Conservation (phyloP, 768 basidiomycete genomes). For the Suillus clintonianus region DNA sequence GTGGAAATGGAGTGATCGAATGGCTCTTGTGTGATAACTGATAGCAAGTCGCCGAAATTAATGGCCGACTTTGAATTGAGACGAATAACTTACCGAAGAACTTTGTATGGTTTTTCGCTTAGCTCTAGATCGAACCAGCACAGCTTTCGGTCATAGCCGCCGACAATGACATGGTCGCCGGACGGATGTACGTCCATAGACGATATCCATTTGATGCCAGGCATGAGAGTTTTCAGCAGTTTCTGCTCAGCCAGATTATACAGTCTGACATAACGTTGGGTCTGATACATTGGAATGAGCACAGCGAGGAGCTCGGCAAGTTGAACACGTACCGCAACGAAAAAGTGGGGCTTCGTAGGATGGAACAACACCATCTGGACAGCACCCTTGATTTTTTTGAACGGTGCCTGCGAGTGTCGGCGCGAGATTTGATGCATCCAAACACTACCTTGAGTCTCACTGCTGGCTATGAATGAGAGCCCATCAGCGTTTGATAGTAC, state of each 20-base stretch:
- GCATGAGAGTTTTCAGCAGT: slow-evolving; percentile 87
- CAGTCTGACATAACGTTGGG: slow-evolving; percentile 92
- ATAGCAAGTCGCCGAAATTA: slow-evolving; percentile 10
- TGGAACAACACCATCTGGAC: slow-evolving; percentile 95
- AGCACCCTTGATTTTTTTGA: slow-evolving; percentile 90
- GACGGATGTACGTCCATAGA: slow-evolving; percentile 96
- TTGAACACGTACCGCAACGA: slow-evolving; percentile 79
- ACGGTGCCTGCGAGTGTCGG: slow-evolving; percentile 95
- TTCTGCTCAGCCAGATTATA: slow-evolving; percentile 96
- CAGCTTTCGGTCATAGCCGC: slow-evolving; percentile 95
- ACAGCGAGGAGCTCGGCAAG: slow-evolving; percentile 12
- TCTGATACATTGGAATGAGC: slow-evolving; percentile 48
- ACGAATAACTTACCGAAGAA: slow-evolving; percentile 65
- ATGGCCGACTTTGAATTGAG: slow-evolving; percentile 4
- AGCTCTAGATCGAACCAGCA: slow-evolving; percentile 99
- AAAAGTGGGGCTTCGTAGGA: slow-evolving; percentile 92
- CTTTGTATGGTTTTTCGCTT: slow-evolving; percentile 95
- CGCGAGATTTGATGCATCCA: slow-evolving; percentile 96
- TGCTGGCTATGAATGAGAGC: slow-evolving; percentile 46
- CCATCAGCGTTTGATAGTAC: slow-evolving; percentile 3
- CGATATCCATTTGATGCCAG: slow-evolving; percentile 98
- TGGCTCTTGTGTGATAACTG: slow-evolving; percentile 92
- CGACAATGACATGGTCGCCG: slow-evolving; percentile 95
- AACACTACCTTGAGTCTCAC: slow-evolving; percentile 76
- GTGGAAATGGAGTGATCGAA: slow-evolving; percentile 92